Conservation (phyloP, 2,329 filamentous ascomycete genomes). For the Cladosporium sp. region DNA sequence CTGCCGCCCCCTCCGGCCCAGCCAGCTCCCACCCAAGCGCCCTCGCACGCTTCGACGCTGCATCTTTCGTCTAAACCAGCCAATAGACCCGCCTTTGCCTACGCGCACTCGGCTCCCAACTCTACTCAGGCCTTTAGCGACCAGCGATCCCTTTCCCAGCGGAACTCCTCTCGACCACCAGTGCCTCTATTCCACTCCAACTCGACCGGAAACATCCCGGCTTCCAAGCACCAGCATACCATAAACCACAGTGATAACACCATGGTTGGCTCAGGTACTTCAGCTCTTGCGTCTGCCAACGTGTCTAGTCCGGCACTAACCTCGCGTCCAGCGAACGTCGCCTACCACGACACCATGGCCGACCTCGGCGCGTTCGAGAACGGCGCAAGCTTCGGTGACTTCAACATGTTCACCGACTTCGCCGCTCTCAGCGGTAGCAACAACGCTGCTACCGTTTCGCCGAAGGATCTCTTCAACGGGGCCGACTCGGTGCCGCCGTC, state of each 20-base stretch:
- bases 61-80: slow-evolving; percentile 52
- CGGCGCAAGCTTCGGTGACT: slow-evolving; percentile 21
- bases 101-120: slow-evolving; percentile 55
- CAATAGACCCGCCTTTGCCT: slow-evolving; percentile 44
- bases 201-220: slow-evolving; percentile 32
- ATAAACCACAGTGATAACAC: slow-evolving; percentile 31
- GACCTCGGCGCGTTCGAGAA: slow-evolving; percentile 30
- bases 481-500: slow-evolving; percentile 70
- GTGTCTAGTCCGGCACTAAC: slow-evolving; percentile 20
- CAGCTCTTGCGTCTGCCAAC: slow-evolving; percentile 17
- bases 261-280: slow-evolving; percentile 54
- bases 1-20: slow-evolving; percentile 35
- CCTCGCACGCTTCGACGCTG: slow-evolving; percentile 48
- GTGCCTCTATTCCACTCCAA: slow-evolving; percentile 62
- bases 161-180: slow-evolving; percentile 44
- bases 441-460: slow-evolving; percentile 63
- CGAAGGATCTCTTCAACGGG: slow-evolving; percentile 71
- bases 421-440: slow-evolving; percentile 17
- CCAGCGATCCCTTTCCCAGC: slow-evolving; percentile 13
- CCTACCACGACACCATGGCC: slow-evolving; percentile 42
- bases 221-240: slow-evolving; percentile 38
- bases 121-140: slow-evolving; percentile 19
- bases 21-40: slow-evolving; percentile 42
- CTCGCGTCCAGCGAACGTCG: slow-evolving; percentile 36
- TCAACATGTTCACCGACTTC: slow-evolving; percentile 23